A percentile compares a stretch with the other conserved stretches of the same genome.
These are phyloP conservation scores for Vickermania spadyakhi DNA, from an alignment of 208 protist species.

Conservation along the genomic window DNA sequence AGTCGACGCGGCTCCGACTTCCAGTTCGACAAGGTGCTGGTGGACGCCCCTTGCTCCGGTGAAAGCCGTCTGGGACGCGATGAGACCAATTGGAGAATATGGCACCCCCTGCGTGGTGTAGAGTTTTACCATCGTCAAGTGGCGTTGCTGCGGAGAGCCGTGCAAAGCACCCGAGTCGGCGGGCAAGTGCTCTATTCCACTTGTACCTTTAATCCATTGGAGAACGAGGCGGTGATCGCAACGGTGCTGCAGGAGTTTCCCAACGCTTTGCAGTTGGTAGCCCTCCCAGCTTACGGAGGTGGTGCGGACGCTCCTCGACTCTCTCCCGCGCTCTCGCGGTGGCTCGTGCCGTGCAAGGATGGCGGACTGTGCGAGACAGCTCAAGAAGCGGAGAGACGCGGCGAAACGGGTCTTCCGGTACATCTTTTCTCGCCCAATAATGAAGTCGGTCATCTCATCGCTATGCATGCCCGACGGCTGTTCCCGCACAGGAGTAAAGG, in stretches of 20 bases:
- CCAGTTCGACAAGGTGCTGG: conserved; percentile 79
- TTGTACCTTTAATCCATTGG: conserved; percentile 95
- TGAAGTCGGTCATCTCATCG: conserved; percentile 8
- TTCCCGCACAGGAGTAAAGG: conserved; percentile 53
- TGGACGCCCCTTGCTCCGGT: conserved; percentile 93
- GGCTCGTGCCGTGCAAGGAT: conserved; percentile 47
- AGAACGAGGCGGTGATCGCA: conserved; percentile 94
- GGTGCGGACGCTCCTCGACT: conserved; percentile 9
- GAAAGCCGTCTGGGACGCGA: conserved; percentile 86
- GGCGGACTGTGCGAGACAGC: conserved; percentile 42
- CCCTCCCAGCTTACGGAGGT: conserved; percentile 11
- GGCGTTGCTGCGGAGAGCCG: conserved; percentile 53
- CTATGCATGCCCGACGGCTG: conserved; percentile 42
- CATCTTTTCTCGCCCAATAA: conserved; percentile 25
- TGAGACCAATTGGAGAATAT: conserved; percentile 69
- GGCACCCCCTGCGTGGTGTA: conserved; percentile 53
- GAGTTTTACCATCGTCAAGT: conserved; percentile 68
- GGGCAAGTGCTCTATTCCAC: conserved; percentile 93
- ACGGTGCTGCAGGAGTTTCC: conserved; percentile 38
- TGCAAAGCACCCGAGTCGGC: conserved; percentile 46
- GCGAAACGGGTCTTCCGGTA: conserved; percentile 14
- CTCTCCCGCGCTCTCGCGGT: conserved; percentile 27
- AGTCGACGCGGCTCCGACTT: conserved; percentile 27
- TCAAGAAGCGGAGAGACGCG: conserved; percentile 18
- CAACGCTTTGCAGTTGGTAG: conserved; percentile 32